Conservation (phyloP, 2,329 filamentous ascomycete genomes). For the Paraconiothyrium brasiliense region DNA sequence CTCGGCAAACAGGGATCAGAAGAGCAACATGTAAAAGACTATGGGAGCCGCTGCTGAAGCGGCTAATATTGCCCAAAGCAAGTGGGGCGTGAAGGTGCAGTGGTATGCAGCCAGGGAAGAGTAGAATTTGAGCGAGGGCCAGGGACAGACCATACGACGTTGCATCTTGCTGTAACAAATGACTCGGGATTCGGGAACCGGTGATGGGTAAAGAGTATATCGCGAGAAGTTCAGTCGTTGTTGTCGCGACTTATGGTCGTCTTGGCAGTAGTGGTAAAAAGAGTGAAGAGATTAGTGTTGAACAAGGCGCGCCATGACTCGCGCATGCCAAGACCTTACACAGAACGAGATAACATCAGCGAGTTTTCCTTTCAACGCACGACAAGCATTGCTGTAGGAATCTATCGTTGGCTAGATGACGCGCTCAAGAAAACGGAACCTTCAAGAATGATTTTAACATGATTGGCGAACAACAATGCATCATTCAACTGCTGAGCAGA, state of each 20-base stretch:
- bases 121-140: slow-evolving; percentile 9
- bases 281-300: slow-evolving; percentile 2
- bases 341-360: background rate
- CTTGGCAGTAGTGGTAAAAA: slow-evolving; percentile 3
- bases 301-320: slow-evolving; percentile 2
- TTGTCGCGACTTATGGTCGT: background rate
- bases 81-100: slow-evolving; percentile 1
- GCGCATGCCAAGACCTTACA: slow-evolving; percentile 14
- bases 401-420: background rate
- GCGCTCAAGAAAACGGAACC: too few species aligned
- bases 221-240: background rate
- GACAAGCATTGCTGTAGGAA: background rate
- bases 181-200: background rate
- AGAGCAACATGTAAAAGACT: background rate
- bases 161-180: slow-evolving; percentile 15
- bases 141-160: slow-evolving; percentile 20
- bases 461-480: too few species aligned
- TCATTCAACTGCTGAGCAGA: too few species aligned
- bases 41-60: background rate
- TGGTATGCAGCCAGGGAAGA: background rate
- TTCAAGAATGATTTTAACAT: too few species aligned
- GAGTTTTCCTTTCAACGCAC: background rate
- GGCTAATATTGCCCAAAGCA: background rate
- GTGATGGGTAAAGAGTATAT: background rate
- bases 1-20: slow-evolving; percentile 1